Evolutionary conservation across 768 basidiomycete species (phyloP).

Genomic region (Nidularia pulvinata): DNA sequence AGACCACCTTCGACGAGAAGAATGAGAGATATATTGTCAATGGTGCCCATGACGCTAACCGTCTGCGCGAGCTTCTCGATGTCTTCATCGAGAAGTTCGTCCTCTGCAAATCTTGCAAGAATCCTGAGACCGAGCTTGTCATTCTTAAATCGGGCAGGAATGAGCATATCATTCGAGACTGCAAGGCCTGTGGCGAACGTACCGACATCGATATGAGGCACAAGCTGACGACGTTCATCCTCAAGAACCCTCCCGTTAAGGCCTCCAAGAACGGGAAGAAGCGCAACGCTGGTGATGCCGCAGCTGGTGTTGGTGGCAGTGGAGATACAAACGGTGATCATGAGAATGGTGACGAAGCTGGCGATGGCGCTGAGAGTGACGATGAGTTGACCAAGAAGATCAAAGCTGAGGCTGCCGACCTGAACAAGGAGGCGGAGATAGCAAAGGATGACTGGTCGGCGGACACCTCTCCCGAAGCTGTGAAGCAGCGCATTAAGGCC

Average conservation of each 20-base stretch:
- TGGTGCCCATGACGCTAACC: conserved; percentile 89
- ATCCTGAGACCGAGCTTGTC: conserved; percentile 96
- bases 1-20: conserved; percentile 95
- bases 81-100: conserved; percentile 99
- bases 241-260: conserved; percentile 96
- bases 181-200: conserved; percentile 97
- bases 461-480: conserved; percentile 90
- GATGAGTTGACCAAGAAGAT: conserved; percentile 91
- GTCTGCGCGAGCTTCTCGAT: conserved; percentile 95
- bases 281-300: conserved; percentile 52
- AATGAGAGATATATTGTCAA: conserved; percentile 99
- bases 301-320: conserved; percentile 41
- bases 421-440: conserved; percentile 61
- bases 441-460: conserved; percentile 85
- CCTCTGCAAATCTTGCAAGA: conserved; percentile 97
- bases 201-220: conserved; percentile 95
- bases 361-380: conserved; percentile 71
- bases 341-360: conserved; percentile 38
- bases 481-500: conserved; percentile 77
- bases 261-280: conserved; percentile 67
- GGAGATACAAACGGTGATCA: conserved; percentile 31
- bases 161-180: conserved; percentile 93
- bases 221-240: conserved; percentile 93
- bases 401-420: conserved; percentile 83
- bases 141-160: conserved; percentile 79